A percentile compares a stretch with the other conserved stretches of the same genome.
Conservation (phyloP, 2,329 filamentous ascomycete genomes). For the Sordariomycetes sp. region DNA sequence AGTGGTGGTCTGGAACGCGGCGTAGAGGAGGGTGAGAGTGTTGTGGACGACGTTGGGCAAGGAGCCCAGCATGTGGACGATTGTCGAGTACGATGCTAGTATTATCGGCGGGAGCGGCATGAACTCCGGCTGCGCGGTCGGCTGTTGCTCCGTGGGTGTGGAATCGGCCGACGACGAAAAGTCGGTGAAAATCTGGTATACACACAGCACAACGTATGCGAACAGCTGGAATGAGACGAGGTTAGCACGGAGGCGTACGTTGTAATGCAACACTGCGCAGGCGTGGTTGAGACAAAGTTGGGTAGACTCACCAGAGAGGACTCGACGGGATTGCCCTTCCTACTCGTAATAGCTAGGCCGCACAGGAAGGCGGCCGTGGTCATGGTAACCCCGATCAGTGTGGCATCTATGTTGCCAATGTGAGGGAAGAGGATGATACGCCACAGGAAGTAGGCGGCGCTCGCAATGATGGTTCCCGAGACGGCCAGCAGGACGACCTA, state of each 20-base stretch:
- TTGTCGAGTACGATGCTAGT: conserved; percentile 93
- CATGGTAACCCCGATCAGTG: conserved; percentile 82
- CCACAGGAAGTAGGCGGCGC: conserved; percentile 92
- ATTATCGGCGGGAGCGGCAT: conserved; percentile 94
- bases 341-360: conserved; percentile 86
- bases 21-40: conserved; percentile 73
- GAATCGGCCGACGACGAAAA: conserved; percentile 70
- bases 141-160: conserved; percentile 34
- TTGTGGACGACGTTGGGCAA: conserved; percentile 77
- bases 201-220: conserved; percentile 93
- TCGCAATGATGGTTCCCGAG: conserved; percentile 84
- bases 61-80: conserved; percentile 70
- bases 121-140: conserved; percentile 63
- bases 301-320: conserved; percentile 50
- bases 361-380: conserved; percentile 88
- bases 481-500: conserved; percentile 80
- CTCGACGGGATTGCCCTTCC: conserved; percentile 87
- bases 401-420: conserved; percentile 83
- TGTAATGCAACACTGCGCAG: not conserved
- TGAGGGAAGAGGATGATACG: conserved; percentile 87
- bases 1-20: conserved; percentile 89
- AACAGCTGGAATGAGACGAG: conserved; percentile 45
- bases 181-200: conserved; percentile 99
- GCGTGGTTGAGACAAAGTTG: not conserved
- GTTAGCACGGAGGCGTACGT: not conserved